Evolutionary conservation across 1,284 basidiomycete species (phyloP).

Genomic region (Phylloporus sp.): DNA sequence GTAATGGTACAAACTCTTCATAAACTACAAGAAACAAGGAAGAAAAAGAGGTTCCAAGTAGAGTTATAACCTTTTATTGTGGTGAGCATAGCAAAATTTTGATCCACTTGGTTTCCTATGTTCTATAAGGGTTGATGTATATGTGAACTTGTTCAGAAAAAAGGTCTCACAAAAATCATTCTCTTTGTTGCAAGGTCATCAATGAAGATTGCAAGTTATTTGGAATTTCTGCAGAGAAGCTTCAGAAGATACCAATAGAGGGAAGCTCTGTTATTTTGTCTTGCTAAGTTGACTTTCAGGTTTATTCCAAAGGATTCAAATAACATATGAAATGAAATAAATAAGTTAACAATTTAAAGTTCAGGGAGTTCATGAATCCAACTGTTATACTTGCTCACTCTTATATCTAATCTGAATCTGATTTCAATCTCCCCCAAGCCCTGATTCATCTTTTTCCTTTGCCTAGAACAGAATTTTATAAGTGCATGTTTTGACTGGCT

Average conservation of each 20-base stretch:
- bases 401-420: neutral
- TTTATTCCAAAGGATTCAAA: neutral
- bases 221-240: neutral
- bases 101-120: no score
- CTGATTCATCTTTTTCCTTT: neutral
- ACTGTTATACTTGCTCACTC: neutral
- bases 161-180: no score
- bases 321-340: neutral
- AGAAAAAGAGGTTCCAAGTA: no score
- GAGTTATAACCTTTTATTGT: no score
- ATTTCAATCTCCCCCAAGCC: neutral
- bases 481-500: slow-evolving; percentile 4
- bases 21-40: no score
- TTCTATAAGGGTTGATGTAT: no score
- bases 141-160: no score
- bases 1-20: no score
- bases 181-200: no score
- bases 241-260: neutral
- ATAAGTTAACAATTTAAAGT: neutral
- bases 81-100: neutral
- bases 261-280: neutral
- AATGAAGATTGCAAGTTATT: neutral
- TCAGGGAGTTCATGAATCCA: neutral
- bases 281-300: neutral
- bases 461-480: neutral